Base-by-base conservation (phyloP, 495 filamentous ascomycete genomes). In the Paragyromitra xinjiangensis region DNA sequence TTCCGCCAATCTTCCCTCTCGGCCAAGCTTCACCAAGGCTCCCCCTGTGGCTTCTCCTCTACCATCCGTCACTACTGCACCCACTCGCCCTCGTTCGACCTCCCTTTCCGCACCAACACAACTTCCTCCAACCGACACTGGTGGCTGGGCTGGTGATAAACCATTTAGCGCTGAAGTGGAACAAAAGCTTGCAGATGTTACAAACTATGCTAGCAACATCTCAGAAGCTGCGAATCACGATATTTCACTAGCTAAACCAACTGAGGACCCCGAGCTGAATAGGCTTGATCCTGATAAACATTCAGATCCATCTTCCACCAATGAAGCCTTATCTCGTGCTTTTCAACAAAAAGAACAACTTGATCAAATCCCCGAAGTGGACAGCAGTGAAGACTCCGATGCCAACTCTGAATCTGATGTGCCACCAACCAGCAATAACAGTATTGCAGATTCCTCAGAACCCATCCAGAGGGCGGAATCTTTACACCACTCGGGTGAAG, bases 71-170 rank as follows among this genome's bases (percentile, higher is more conserved):
- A 1, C 40, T n/a, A 5, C 44, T 42, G 29, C 8, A 6, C 7
- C 29, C 2, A 26, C 42, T 44, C 11, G 14, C 45, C 24, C 24
- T 6, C 26, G 22, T 24, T 16, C 48, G 2, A 6, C 22, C 14
- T 26, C 51, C 3, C 61, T 61, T 11, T 53, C 64, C 29, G 26
- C 37, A 29, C n/a, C 64, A 39, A 34, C 42, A 6, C 51, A 48
- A 26, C 24, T 74, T 8, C 26, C 42, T 22, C 39, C 24, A 37
- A 19, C 12, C 2, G 50, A 70, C 9, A 26, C 19, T 29, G 8
- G n/a, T 56, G 16, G 8, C 14, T 73, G 70, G 70, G 22, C 34
- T 44, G 62, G 70, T 2, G 48, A 73, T 42, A 73, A 55, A 19
- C 70, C 61, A 56, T 56, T 73, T 56, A 26, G 9, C 14, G 19